Percentiles rank a stretch among this genome's conserved stretches.
Evolutionary conservation across 768 basidiomycete species (phyloP).

Genomic region (Chlorophyllum brunneum): DNA sequence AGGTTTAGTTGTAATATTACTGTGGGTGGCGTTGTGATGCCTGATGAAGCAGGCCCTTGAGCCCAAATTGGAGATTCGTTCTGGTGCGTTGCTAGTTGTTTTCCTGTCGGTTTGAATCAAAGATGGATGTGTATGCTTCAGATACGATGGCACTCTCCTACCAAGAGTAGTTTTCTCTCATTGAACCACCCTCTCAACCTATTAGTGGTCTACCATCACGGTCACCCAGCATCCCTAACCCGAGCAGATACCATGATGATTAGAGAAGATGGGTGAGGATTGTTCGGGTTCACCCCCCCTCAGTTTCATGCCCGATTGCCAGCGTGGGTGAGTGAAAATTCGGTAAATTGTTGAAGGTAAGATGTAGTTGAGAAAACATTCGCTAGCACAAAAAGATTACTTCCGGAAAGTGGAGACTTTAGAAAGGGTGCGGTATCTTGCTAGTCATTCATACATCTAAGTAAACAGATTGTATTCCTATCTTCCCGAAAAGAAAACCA

Average conservation of each 20-base stretch:
- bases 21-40: slow-evolving; percentile 78
- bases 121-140: slow-evolving; percentile 16
- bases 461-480: no score
- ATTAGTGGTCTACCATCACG: slow-evolving; percentile 90
- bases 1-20: slow-evolving; percentile 82
- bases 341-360: no score
- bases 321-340: no score
- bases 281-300: no score
- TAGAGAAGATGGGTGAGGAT: slow-evolving; percentile 86
- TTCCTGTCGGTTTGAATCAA: not conserved
- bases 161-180: not conserved
- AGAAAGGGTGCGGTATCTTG: no score
- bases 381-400: no score
- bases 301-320: no score
- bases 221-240: slow-evolving; percentile 81
- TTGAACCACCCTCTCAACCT: no score
- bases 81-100: slow-evolving; percentile 38
- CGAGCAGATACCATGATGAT: slow-evolving; percentile 50
- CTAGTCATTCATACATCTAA: no score
- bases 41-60: slow-evolving; percentile 77
- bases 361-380: no score
- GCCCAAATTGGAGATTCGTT: slow-evolving; percentile 71
- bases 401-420: no score
- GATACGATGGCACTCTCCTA: slow-evolving; percentile 46
- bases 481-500: no score